A percentile compares a stretch with the other conserved stretches of the same genome.
Conservation (phyloP, 2,329 filamentous ascomycete species). For the Claviceps spartinae region DNA sequence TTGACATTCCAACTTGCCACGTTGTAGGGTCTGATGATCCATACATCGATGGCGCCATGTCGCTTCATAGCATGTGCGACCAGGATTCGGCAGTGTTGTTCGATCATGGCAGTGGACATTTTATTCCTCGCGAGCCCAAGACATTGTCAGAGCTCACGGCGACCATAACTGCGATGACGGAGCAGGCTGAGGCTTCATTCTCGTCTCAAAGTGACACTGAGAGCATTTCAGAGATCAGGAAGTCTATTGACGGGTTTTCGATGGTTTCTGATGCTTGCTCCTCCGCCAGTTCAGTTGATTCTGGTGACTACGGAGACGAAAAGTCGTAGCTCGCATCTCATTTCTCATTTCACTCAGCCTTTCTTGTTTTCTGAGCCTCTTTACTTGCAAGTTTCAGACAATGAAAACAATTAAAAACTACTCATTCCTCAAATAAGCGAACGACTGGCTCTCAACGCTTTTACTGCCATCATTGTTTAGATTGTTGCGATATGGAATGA, state of each 20-base stretch:
- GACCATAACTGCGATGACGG: not conserved
- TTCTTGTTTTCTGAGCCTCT: not conserved
- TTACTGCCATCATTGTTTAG: no score
- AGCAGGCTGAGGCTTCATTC: not conserved
- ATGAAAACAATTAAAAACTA: not conserved
- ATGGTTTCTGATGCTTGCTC: not conserved
- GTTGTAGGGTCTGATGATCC: slow-evolving; percentile 44
- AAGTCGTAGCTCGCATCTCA: no score
- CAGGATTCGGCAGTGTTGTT: slow-evolving; percentile 46
- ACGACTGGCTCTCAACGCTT: no score
- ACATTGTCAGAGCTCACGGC: slow-evolving; percentile 31
- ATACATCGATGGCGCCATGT: slow-evolving; percentile 46
- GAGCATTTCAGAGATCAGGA: not conserved
- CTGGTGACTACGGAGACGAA: not conserved
- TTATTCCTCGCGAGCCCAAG: slow-evolving; percentile 38
- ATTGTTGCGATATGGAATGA: no score
- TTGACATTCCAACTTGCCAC: slow-evolving; percentile 39
- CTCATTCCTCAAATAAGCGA: not conserved
- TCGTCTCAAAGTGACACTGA: not conserved
- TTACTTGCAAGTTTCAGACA: not conserved
- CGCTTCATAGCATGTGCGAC: slow-evolving; percentile 48
- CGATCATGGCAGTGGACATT: slow-evolving; percentile 52
- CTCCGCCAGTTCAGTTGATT: not conserved
- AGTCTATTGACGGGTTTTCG: not conserved
- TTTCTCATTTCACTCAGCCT: not conserved